Base-by-base conservation (phyloP, 2,329 filamentous ascomycete genomes). In the Ophiostoma sp. region DNA sequence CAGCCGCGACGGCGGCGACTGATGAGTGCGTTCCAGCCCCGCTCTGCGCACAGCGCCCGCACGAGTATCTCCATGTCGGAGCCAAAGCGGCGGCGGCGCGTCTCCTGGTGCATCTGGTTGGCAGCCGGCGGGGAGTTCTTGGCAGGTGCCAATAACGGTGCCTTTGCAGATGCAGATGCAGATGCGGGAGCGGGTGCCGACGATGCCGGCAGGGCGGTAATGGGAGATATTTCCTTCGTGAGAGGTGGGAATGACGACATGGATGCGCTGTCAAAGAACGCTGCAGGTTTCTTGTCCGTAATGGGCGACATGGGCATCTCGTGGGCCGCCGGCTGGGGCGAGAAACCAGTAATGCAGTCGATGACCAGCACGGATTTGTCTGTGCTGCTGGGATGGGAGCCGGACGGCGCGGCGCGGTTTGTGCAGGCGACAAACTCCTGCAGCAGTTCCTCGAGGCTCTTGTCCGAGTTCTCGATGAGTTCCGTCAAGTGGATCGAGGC, bases 21-120 rank as follows among this genome's bases (percentile, higher is more conserved):
- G 73, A 94, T 83, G 23, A 94, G 77, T 31, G 91, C 90, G 76
- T 93, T 90, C 83, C 89, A 89, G 2, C 91, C 91, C 74, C 85
- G 87, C 76, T 91, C 87, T 0, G 90, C 89, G 76, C 91, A 94
- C 74, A 92, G 83, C 1, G 90, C 90, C 67, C 91, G 82, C 1
- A 89, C 89, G 68, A 94, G 79, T 10, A 93, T 84, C 78, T 93
- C 90, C 76, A 90, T 81, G 74, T 89, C 87, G 15, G 86, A 89
- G 0, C 86, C 86, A 70, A 86, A 86, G 54, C 87, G 85, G 33
- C 88, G 81, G 72, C 84, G 81, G 35, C 85, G 79, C 3, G 85
- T 85, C 76, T 86, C 85, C 54, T 85, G 81, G 74, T 84, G 83
- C 84, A 87, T 87, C 74, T 83, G 82, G 36, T 67, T 67, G 23